Percentiles rank a stretch among this genome's conserved stretches.
Evolutionary conservation across 2,329 filamentous ascomycete species (phyloP).

Genomic region (Ceratocystis huliohia): DNA sequence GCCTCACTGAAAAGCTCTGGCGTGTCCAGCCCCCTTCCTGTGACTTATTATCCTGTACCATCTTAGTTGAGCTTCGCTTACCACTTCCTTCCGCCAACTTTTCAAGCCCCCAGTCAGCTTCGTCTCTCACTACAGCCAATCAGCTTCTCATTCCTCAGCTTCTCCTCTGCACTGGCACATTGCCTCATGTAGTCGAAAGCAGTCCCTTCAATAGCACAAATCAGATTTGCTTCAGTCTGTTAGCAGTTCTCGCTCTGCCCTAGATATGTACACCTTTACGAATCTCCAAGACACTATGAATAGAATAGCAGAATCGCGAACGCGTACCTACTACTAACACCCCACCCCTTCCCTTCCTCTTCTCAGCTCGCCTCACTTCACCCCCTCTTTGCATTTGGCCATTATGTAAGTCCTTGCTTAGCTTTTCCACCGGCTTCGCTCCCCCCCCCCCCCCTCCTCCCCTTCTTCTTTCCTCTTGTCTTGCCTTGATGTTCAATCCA

Average conservation of each 20-base stretch:
- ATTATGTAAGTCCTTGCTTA: not conserved
- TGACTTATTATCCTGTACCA: not conserved
- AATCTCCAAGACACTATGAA: not conserved
- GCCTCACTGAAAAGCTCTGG: not conserved
- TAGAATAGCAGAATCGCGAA: not conserved
- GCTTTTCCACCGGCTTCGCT: not conserved
- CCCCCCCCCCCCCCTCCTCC: not conserved
- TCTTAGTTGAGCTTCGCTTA: not conserved
- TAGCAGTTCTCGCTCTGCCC: not conserved
- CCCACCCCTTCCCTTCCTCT: not conserved
- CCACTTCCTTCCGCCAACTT: not conserved
- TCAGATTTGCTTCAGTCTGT: no score
- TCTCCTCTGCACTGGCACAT: not conserved
- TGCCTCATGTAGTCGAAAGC: not conserved
- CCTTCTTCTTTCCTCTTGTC: not conserved
- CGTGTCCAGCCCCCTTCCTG: not conserved
- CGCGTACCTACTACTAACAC: not conserved
- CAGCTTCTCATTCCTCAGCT: not conserved
- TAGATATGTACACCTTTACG: not conserved
- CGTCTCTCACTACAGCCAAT: not conserved
- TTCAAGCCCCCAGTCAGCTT: not conserved
- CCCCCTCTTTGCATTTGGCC: not conserved
- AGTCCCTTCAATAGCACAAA: no score
- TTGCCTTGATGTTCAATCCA: not conserved
- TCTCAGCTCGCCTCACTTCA: not conserved